Base-by-base conservation (phyloP, 495 filamentous ascomycete species). In the Talaromyces trachyspermus region DNA sequence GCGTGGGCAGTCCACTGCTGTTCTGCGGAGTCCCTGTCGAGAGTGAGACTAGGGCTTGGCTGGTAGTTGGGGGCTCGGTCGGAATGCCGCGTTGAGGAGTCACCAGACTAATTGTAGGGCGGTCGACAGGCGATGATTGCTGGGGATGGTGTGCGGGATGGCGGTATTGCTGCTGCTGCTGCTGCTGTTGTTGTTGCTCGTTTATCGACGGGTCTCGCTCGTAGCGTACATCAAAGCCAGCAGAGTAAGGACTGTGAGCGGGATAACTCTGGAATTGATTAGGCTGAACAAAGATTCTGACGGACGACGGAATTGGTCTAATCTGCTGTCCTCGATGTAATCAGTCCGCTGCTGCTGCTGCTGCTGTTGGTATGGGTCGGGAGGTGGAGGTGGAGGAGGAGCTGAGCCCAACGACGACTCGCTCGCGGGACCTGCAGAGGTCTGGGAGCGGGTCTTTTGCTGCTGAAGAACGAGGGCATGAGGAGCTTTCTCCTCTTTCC, bases 1-100 rank as follows among this genome's bases (percentile, higher is more conserved):
- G 54, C 39, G 53, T 56, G 38, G 71, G 65, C 39, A 61, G 61
- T 24, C 69, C 51, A 46, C 17, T 15, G 42, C 48, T 62, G 60
- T 64, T 58, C 30, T 65, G 53, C 26, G 65, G 61, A 49, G 59
- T 56, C 41, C 69, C 70, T 24, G 61, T 53, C 36, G 69, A 25
- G 49, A n/a, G 46, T 54, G 46, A 29, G 54, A 12, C 39, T 54
- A 51, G 29, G 55, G 50, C 39, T 54, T 58, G 48, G 57, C 30
- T 56, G 55, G 24, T 48, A 25, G 36, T 51, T 54, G 42, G 58
- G 58, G 22, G 59, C 56, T 18, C 51, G 41, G n/a, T 65, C 22
- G 15, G 52, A 46, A 18, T 53, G 53, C n/a, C 43, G 36, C 3
- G 48, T 26, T 55, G 49, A 42, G 57, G 54, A 48, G 48, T 26